A percentile compares a stretch with the other conserved stretches of the same genome.
Evolutionary conservation across 192 early-diverging fungal genomes (phyloP).

Genomic region (Coemansia sp.): DNA sequence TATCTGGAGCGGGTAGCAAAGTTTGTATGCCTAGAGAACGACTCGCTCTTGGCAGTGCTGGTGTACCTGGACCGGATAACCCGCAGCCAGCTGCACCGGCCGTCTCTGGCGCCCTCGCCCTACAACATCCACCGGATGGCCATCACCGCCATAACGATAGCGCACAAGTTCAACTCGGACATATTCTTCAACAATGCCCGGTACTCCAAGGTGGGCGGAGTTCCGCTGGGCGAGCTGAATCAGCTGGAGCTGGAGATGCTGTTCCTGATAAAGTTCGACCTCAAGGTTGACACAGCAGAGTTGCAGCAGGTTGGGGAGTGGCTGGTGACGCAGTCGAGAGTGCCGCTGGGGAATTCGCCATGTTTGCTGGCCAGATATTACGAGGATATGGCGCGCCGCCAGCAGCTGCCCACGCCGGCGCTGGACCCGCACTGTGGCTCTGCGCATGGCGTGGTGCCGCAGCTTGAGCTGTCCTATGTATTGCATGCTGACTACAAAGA

Average conservation of each 20-base stretch:
- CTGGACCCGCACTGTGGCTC: constrained; percentile 3
- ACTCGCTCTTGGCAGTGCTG: constrained; percentile 64
- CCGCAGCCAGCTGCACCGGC: constrained; percentile 42
- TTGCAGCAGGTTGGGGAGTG: constrained; percentile 63
- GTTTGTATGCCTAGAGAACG: constrained; percentile 68
- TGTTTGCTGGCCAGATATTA: constrained; percentile 23
- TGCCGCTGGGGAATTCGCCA: not conserved
- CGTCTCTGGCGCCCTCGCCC: constrained; percentile 59
- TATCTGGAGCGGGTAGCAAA: constrained; percentile 67
- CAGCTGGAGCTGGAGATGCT: constrained; percentile 73
- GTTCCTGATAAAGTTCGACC: constrained; percentile 67
- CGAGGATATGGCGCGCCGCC: constrained; percentile 12
- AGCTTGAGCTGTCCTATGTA: constrained; percentile 4
- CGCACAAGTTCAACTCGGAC: constrained; percentile 74
- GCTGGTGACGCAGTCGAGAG: constrained; percentile 29
- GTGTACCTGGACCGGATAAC: constrained; percentile 73
- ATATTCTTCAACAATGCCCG: constrained; percentile 70
- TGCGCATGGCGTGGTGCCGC: constrained; percentile 3
- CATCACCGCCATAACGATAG: constrained; percentile 68
- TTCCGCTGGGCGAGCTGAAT: constrained; percentile 68
- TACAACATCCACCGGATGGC: constrained; percentile 69
- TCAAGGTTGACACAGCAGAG: constrained; percentile 61
- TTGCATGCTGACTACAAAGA: not conserved
- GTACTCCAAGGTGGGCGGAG: constrained; percentile 68
- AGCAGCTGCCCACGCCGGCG: constrained; percentile 4